phyloP scores from a whole-genome alignment of 179 eudicot genomes.

The Beta macrorhiza region DNA sequence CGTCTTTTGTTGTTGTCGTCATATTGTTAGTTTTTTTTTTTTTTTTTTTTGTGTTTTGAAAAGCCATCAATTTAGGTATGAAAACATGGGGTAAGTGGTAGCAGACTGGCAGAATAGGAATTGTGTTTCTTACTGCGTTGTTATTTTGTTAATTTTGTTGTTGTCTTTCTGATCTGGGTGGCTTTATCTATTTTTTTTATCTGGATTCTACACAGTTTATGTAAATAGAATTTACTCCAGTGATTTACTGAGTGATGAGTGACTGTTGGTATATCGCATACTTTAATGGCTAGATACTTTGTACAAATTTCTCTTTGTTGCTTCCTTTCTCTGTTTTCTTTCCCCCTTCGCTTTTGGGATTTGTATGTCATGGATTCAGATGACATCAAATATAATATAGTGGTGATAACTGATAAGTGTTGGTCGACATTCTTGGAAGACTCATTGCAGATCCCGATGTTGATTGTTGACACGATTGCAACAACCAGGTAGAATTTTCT shows the following conservation, averaged over 20 bases:
- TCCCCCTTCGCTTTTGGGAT: neutral
- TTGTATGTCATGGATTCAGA: neutral
- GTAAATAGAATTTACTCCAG: neutral
- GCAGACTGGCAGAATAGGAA: neutral
- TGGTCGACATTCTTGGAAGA: too few species aligned
- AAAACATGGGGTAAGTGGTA: conserved; percentile 7
- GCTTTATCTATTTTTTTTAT: neutral
- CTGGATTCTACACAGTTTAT: too few species aligned
- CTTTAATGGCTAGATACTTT: conserved; percentile 7
- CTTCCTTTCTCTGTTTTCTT: neutral
- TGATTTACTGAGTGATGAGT: neutral
- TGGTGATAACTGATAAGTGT: too few species aligned
- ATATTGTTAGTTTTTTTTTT: neutral
- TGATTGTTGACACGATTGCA: too few species aligned
- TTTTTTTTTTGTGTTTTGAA: neutral
- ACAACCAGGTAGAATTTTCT: too few species aligned
- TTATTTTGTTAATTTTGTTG: neutral
- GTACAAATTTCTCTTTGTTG: neutral
- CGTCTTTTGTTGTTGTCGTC: neutral
- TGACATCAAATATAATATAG: neutral
- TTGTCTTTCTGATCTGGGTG: neutral
- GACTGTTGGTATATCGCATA: neutral
- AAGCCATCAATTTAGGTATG: conserved; percentile 5
- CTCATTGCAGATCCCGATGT: too few species aligned
- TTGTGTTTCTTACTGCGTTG: neutral